Conservation (phyloP, 1,284 basidiomycete genomes). For the Phenoliferia sp. region DNA sequence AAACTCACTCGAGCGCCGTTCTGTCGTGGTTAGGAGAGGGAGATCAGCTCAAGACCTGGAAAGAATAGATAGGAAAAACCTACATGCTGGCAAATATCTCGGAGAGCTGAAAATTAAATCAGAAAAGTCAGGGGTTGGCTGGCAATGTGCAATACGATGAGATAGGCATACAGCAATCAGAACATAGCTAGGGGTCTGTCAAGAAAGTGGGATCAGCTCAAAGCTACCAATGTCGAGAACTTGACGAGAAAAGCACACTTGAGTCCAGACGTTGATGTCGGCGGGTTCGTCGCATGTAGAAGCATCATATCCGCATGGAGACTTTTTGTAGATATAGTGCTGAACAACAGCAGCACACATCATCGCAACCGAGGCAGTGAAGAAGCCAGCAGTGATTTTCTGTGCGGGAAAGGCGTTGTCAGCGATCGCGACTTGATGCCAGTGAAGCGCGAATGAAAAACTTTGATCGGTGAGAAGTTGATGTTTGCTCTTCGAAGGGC, state of each 20-base stretch:
- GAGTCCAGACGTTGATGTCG: neutral
- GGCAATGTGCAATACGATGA: neutral
- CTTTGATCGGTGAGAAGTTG: neutral
- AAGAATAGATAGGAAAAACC: neutral
- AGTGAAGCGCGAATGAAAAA: too few species aligned
- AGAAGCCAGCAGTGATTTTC: neutral
- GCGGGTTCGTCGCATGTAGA: neutral
- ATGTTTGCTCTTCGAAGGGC: neutral
- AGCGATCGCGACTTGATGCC: too few species aligned
- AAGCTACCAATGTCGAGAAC: neutral
- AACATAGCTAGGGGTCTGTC: neutral
- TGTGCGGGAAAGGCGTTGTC: too few species aligned
- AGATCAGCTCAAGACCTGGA: neutral
- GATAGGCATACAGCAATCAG: neutral
- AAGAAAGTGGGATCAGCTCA: neutral
- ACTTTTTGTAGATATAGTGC: neutral
- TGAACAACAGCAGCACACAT: neutral
- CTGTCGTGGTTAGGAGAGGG: too few species aligned
- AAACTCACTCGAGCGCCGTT: neutral
- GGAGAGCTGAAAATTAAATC: neutral
- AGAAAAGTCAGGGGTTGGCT: neutral
- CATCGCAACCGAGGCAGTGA: neutral
- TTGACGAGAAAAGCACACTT: too few species aligned
- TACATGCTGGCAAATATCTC: neutral
- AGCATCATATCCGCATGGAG: neutral